Evolutionary conservation across 2,329 filamentous ascomycete species (phyloP).

Genomic region (Rhinocladiella similis): DNA sequence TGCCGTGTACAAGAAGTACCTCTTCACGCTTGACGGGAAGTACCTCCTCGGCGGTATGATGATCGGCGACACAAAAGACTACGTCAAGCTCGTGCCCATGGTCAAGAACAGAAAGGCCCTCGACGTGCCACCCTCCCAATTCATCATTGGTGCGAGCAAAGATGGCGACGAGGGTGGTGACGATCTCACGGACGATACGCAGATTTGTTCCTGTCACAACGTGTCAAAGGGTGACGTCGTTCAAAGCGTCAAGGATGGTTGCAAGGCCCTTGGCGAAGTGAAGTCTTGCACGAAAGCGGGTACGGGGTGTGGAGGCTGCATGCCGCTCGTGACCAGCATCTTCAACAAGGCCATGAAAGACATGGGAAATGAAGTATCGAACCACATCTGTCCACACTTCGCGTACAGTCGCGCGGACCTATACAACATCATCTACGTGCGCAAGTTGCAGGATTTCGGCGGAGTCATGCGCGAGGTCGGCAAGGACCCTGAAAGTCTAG

Average conservation of each 20-base stretch:
- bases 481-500: constrained; percentile 68
- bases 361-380: constrained; percentile 84
- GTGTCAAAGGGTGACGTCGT: constrained; percentile 82
- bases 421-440: constrained; percentile 86
- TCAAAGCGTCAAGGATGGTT: constrained; percentile 72
- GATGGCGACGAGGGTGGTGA: constrained; percentile 72
- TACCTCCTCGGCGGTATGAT: constrained; percentile 95
- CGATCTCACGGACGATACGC: constrained; percentile 79
- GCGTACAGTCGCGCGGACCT: constrained; percentile 79
- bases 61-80: constrained; percentile 90
- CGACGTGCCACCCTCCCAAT: constrained; percentile 74
- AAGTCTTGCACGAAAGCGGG: constrained; percentile 91
- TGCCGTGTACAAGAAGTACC: constrained; percentile 89
- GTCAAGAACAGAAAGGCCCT: constrained; percentile 80
- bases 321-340: constrained; percentile 84
- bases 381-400: constrained; percentile 83
- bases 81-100: constrained; percentile 83
- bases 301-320: constrained; percentile 85
- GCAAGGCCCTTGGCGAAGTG: constrained; percentile 77
- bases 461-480: constrained; percentile 79
- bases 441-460: constrained; percentile 68
- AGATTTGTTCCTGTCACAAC: constrained; percentile 92
- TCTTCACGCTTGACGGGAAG: constrained; percentile 87
- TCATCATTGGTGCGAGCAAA: constrained; percentile 77
- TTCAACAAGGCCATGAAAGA: constrained; percentile 86